Percentiles rank a stretch among this genome's conserved stretches.
Conservation (phyloP, 202 grass and related monocot genomes). For the Panicum hallii region DNA sequence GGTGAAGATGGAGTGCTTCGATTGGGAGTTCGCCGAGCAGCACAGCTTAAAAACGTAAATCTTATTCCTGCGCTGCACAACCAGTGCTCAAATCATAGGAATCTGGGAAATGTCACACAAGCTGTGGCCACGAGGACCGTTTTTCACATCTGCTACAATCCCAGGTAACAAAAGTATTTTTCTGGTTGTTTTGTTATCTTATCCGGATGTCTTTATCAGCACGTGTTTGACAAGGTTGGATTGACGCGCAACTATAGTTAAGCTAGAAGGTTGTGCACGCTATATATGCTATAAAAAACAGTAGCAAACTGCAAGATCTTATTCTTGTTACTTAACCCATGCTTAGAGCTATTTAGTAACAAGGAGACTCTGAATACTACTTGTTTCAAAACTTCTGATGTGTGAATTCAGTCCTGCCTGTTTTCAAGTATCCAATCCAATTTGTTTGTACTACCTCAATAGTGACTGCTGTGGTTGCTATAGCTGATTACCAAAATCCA, state of each 20-base stretch:
- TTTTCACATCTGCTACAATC: constrained; percentile 87
- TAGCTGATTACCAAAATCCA: not conserved
- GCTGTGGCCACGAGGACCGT: constrained; percentile 66
- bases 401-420: constrained; percentile 13
- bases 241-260: not conserved
- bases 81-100: constrained; percentile 40
- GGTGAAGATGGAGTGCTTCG: constrained; percentile 82
- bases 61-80: constrained; percentile 46
- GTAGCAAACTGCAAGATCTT: not conserved
- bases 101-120: constrained; percentile 52
- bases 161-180: constrained; percentile 54
- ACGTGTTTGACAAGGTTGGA: constrained; percentile 3
- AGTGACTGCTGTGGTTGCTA: not conserved
- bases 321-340: constrained; percentile 4
- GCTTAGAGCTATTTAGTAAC: not conserved
- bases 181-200: not conserved
- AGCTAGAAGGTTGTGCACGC: constrained; percentile 26
- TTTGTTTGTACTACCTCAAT: constrained; percentile 13
- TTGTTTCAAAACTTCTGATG: not conserved
- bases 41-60: constrained; percentile 59
- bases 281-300: not conserved
- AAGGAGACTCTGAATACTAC: not conserved
- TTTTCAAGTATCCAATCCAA: constrained; percentile 7
- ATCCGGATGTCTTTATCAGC: constrained; percentile 2
- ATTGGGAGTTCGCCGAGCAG: constrained; percentile 77